Base-by-base conservation (phyloP, 2,329 filamentous ascomycete species). In the Pseudogymnoascus sp. region DNA sequence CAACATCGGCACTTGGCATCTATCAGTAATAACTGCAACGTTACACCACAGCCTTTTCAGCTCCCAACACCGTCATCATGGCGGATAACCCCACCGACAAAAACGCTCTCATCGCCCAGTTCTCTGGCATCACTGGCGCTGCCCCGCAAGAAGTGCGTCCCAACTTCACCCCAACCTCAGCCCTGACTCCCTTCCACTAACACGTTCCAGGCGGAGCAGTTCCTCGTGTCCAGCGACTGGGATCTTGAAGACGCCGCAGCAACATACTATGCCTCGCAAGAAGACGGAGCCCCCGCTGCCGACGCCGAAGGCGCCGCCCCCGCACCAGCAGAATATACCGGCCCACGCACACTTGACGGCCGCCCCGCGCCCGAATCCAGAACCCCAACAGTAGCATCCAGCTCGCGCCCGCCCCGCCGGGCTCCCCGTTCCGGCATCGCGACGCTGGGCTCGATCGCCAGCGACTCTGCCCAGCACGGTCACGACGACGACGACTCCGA, bases 171-270 rank as follows among this genome's bases (percentile, higher is more conserved):
- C 35, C 44, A 19, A 33, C 3, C 36, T 28, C 10, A 15, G 13
- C 4, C 26, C 8, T 3, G n/a, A 31, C 23, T 15, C n/a, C 38
- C 36, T n/a, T 2, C 63, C 60, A 19, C 65, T 70, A 38, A 65
- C 23, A 26, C 35, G 23, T 31, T 15, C 13, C 66, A 92, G 88
- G 89, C 89, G 57, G 79, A 80, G 63, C 80, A 87, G 65, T 89
- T 89, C 68, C 84, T 93, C 7, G 78, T 80, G 21, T 81, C 82
- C 36, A 86, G 82, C 70, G 77, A 82, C 67, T 91, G 89, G 87
- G 82, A 91, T 70, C 76, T 90, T 47, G 79, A 82, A 67, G 77
- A 79, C 9, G 88, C 88, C 15, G 81, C 83, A 62, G 80, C 83
- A 31, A 81, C 84, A 61, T 89, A 82, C 76, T 90, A 84, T 71